These are phyloP conservation scores for Penicillium lividum DNA, from an alignment of 495 filamentous ascomycete species.

Conservation along the genomic window DNA sequence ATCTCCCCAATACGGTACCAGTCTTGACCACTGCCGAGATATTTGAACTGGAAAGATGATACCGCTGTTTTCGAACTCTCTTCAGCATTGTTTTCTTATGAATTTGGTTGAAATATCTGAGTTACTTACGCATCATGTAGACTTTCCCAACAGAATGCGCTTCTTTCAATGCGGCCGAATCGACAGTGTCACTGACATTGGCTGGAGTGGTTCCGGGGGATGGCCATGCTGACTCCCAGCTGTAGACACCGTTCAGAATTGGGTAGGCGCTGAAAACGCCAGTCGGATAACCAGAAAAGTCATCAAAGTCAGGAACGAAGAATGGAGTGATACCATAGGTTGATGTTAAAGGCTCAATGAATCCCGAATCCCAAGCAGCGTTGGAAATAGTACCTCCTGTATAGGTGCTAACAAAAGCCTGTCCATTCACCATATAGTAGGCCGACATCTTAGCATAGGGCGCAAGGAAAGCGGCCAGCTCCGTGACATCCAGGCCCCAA, in stretches of 20 bases:
- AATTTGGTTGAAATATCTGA: neutral
- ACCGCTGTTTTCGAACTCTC: slow-evolving; percentile 14
- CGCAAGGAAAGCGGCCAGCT: slow-evolving; percentile 10
- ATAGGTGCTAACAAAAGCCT: slow-evolving; percentile 2
- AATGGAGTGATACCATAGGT: slow-evolving; percentile 19
- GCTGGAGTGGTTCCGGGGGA: slow-evolving; percentile 12
- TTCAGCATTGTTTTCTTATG: neutral
- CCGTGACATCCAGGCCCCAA: slow-evolving; percentile 9
- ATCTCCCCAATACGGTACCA: slow-evolving; percentile 47
- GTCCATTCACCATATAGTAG: slow-evolving; percentile 17
- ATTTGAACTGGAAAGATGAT: slow-evolving; percentile 45
- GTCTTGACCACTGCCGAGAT: slow-evolving; percentile 29
- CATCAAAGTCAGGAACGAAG: slow-evolving; percentile 22
- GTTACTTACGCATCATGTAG: slow-evolving; percentile 35
- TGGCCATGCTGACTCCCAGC: slow-evolving; percentile 40
- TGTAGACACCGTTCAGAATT: slow-evolving; percentile 34
- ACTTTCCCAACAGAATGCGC: slow-evolving; percentile 22
- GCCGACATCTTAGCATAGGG: slow-evolving; percentile 11
- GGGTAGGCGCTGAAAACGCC: slow-evolving; percentile 27
- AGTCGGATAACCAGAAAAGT: slow-evolving; percentile 8
- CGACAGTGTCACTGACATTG: slow-evolving; percentile 17
- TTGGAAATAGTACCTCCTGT: slow-evolving; percentile 19
- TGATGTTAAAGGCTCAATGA: slow-evolving; percentile 4
- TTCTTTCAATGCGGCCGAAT: slow-evolving; percentile 21
- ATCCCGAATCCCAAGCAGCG: slow-evolving; percentile 10